A percentile compares a stretch with the other conserved stretches of the same genome.
Conservation (phyloP, 495 filamentous ascomycete species). For the Aspergillus biplanus region DNA sequence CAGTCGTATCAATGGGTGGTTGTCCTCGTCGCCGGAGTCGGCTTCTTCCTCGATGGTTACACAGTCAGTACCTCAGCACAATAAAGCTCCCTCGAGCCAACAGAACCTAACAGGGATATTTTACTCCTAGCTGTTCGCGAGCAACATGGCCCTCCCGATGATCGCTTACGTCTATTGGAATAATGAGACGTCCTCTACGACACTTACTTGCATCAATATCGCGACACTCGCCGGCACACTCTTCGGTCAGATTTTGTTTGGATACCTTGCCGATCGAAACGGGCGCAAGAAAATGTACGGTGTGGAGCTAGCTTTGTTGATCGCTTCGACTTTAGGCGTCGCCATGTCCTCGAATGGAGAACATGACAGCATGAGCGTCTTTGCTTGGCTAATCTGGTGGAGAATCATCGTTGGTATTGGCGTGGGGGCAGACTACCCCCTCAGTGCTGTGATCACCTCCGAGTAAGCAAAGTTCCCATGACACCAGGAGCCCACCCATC, state of each 20-base stretch:
- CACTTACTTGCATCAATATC: conserved; percentile 57
- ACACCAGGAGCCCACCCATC: too few relatives aligned
- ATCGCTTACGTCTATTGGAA: conserved; percentile 66
- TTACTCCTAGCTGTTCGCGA: conserved; percentile 56
- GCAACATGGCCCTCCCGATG: conserved; percentile 65
- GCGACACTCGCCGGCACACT: conserved; percentile 62
- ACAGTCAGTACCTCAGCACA: conserved; percentile 48
- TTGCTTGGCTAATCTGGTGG: conserved; percentile 62
- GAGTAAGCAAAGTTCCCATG: conserved; percentile 43
- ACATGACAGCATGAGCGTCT: conserved; percentile 56
- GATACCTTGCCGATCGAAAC: conserved; percentile 62
- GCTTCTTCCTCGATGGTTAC: conserved; percentile 72
- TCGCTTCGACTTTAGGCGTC: conserved; percentile 58
- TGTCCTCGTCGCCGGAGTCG: conserved; percentile 63
- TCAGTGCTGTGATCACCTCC: conserved; percentile 63
- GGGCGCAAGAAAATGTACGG: conserved; percentile 70
- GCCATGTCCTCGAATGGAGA: conserved; percentile 48
- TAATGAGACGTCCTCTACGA: conserved; percentile 40
- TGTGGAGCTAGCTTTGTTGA: conserved; percentile 63
- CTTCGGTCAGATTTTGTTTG: conserved; percentile 64
- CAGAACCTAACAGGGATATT: not conserved
- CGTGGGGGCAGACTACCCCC: conserved; percentile 60
- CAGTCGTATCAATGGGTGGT: conserved; percentile 52
- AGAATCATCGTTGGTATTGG: conserved; percentile 60
- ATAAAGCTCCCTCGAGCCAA: not conserved